Evolutionary conservation across 108 stramenopile genomes (phyloP), one percentile per base, ranked within the genome.

Genomic region (Cyclotella kingstonii): DNA sequence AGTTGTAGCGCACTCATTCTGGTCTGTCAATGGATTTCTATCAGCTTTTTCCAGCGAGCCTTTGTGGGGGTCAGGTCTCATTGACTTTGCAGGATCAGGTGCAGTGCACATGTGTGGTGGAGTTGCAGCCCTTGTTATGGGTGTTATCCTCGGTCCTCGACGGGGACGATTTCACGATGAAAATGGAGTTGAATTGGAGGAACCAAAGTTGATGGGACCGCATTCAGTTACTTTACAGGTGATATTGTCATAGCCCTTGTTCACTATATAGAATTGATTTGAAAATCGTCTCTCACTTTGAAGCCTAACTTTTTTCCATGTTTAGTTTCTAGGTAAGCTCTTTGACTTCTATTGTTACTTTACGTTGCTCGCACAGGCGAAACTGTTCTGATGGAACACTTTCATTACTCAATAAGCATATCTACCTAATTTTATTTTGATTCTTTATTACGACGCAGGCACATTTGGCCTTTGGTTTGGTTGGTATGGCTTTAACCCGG

Each of bases 381-480:
- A 29, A 36, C 3, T 26, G 31, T 54, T 22, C 11, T 22, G 6
- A 29, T 25, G 26, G 3, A 5, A 53, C 39, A 54, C 1, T 34
- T 28, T 31, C 29, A 9, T 52, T 33, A n/a, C 3, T 2, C 8
- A 17, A 52, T 33, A 17, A 14, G 3, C 30, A 17, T 3, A 36
- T 53, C 18, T 9, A 46, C 45, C 14, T 3, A 51, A 19, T 56
- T 56, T 26, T 46, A 18, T 1, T 18, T 22, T 46, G 2, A 2
- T 3, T 2, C 27, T 23, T 54, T 35, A 18, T 70, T 35, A 68
- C 41, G 46, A 80, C 10, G 36, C 89, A 18, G 88, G 89, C 40
- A 94, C 93, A 5, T 87, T 97, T 60, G 80, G 91, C 29, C 79
- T 97, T 7, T 96, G 95, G 95, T 90, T 95, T 73, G 95, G 94